A percentile compares a stretch with the other conserved stretches of the same genome.
Conservation (phyloP, 768 basidiomycete species). For the Panaeolus papilionaceus region DNA sequence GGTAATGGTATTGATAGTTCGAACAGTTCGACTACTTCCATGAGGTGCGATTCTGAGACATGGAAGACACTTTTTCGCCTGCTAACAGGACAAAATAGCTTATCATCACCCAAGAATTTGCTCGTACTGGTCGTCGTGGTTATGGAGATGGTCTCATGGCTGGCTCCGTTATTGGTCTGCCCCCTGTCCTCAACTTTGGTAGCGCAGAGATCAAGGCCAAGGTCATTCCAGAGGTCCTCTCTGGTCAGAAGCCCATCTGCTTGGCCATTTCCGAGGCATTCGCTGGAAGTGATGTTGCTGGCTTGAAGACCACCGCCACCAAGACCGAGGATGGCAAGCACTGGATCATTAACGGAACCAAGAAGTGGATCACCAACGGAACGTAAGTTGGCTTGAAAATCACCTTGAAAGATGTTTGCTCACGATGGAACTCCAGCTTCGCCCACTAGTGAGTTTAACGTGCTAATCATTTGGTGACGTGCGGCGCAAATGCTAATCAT, state of each 20-base stretch:
- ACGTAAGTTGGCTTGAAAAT: slow-evolving; percentile 43
- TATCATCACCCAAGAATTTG: slow-evolving; percentile 80
- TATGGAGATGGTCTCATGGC: slow-evolving; percentile 81
- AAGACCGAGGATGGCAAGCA: slow-evolving; percentile 82
- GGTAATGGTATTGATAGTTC: background rate
- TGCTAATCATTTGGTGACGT: background rate
- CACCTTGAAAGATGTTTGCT: background rate
- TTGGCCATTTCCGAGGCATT: slow-evolving; percentile 91
- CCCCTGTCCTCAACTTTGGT: slow-evolving; percentile 87
- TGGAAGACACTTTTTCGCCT: background rate
- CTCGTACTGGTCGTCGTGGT: slow-evolving; percentile 72
- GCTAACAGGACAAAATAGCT: slow-evolving; percentile 45
- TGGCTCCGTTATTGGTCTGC: slow-evolving; percentile 84
- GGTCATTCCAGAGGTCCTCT: slow-evolving; percentile 69
- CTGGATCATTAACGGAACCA: slow-evolving; percentile 82
- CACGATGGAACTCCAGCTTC: slow-evolving; percentile 34
- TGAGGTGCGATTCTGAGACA: slow-evolving; percentile 39
- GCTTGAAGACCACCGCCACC: slow-evolving; percentile 73
- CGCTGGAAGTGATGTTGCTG: slow-evolving; percentile 83
- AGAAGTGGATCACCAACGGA: slow-evolving; percentile 89
- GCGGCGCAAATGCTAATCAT: slow-evolving; percentile 2
- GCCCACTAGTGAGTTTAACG: slow-evolving; percentile 46
- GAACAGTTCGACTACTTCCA: slow-evolving; percentile 89
- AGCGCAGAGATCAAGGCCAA: slow-evolving; percentile 57
- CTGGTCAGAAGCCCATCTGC: slow-evolving; percentile 80